Evolutionary conservation across 805 yeast species (phyloP).

Genomic region (Candida peoriensis): DNA sequence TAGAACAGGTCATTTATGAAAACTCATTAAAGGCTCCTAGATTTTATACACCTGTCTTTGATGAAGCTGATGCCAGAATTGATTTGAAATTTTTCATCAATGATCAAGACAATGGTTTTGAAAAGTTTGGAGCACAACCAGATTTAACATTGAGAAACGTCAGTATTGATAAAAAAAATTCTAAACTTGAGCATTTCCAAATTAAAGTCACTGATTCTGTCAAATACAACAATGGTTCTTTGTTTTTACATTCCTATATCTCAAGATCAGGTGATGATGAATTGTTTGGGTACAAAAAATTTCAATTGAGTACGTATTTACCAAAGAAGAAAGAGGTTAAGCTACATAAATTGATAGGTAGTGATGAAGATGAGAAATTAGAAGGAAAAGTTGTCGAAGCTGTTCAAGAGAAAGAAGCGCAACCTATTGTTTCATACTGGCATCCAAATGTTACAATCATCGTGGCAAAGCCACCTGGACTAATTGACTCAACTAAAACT

Average conservation of each 20-base stretch:
- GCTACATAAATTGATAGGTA: constrained; percentile 27
- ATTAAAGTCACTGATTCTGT: constrained; percentile 16
- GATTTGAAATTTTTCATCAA: constrained; percentile 21
- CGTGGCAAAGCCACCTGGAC: constrained; percentile 20
- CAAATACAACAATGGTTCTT: constrained; percentile 26
- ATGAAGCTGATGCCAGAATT: constrained; percentile 6
- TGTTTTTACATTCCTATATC: constrained; percentile 29
- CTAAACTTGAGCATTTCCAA: constrained; percentile 6
- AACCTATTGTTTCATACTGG: constrained; percentile 26
- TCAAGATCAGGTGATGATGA: constrained; percentile 13
- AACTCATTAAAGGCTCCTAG: constrained; percentile 19
- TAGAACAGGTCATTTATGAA: constrained; percentile 21
- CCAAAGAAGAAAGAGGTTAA: constrained; percentile 25
- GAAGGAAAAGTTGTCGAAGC: constrained; percentile 14
- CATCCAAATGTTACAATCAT: constrained; percentile 33
- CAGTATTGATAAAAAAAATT: constrained; percentile 8
- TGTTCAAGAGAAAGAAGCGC: constrained; percentile 10
- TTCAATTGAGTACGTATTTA: constrained; percentile 25
- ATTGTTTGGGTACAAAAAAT: constrained; percentile 18
- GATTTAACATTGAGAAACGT: constrained; percentile 7
- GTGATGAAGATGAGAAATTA: constrained; percentile 5
- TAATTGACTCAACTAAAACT: constrained; percentile 14
- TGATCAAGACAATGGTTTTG: constrained; percentile 13
- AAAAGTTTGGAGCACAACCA: constrained; percentile 1
- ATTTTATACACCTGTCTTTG: constrained; percentile 19